These are phyloP conservation scores for Umbelopsis sp. DNA, from an alignment of 192 early-diverging fungal species.

Conservation along the genomic window DNA sequence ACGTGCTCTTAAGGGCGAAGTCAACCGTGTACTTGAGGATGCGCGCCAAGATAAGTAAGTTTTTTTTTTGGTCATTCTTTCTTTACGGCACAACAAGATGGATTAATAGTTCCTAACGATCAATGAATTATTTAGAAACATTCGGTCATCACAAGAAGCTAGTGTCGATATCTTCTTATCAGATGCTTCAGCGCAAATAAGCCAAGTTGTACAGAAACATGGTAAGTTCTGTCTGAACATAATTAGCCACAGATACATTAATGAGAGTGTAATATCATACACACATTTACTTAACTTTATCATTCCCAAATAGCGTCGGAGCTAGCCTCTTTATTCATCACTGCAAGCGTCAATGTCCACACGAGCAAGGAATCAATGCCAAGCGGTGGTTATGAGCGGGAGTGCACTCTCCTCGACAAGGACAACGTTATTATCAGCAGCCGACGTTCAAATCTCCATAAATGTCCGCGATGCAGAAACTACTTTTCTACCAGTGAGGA, in stretches of 20 bases:
- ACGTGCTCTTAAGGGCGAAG: conserved; percentile 46
- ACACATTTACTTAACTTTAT: background rate
- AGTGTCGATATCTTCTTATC: conserved; percentile 39
- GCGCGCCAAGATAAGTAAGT: conserved; percentile 56
- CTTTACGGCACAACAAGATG: too few relatives aligned
- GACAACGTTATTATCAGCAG: conserved; percentile 40
- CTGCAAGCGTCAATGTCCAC: conserved; percentile 41
- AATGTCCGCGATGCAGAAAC: conserved; percentile 84
- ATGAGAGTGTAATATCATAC: background rate
- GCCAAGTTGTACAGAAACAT: conserved; percentile 18
- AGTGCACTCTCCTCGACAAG: background rate
- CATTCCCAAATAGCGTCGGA: conserved; percentile 29
- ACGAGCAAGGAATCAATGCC: background rate
- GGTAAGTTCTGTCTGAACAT: background rate
- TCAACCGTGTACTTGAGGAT: conserved; percentile 52
- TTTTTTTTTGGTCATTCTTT: too few relatives aligned
- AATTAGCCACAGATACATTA: background rate
- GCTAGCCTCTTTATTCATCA: conserved; percentile 51
- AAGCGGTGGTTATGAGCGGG: background rate
- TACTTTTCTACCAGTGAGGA: conserved; percentile 50
- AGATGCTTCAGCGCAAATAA: background rate
- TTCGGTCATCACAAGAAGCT: conserved; percentile 56
- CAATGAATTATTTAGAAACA: too few relatives aligned
- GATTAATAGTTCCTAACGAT: too few relatives aligned
- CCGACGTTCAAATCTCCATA: conserved; percentile 53